Evolutionary conservation across 306 rosid genomes (phyloP).

Genomic region (Ammopiptanthus mongolicus): DNA sequence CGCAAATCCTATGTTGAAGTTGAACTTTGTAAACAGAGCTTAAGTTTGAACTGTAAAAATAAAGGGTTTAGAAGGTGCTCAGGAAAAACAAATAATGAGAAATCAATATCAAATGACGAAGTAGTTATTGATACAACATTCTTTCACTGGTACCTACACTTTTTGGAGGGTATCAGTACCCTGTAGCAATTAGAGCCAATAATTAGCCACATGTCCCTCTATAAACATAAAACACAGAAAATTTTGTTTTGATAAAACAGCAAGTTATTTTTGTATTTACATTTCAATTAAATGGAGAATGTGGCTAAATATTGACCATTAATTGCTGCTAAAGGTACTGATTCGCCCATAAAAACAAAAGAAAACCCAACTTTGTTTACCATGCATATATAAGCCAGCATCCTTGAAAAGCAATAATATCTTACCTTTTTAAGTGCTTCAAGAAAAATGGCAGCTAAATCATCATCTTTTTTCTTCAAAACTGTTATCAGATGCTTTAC

Average conservation of each 20-base stretch:
- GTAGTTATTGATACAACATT: neutral
- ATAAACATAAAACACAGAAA: neutral
- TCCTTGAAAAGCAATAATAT: neutral
- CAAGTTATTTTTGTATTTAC: neutral
- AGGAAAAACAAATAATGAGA: neutral
- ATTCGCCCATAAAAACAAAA: neutral
- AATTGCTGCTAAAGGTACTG: neutral
- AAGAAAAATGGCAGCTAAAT: conserved; percentile 56
- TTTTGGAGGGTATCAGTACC: neutral
- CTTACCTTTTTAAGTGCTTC: conserved; percentile 85
- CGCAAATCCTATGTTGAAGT: neutral
- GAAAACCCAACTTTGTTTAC: neutral
- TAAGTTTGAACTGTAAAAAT: neutral
- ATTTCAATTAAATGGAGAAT: neutral
- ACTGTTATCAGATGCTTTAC: conserved; percentile 67
- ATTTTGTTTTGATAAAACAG: neutral
- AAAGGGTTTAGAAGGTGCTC: neutral
- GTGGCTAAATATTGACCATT: neutral
- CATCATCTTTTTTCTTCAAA: conserved; percentile 59
- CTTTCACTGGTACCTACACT: neutral
- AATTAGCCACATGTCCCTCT: neutral
- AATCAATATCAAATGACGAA: neutral
- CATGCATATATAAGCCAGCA: conserved; percentile 2
- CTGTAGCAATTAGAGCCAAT: conserved; percentile 6
- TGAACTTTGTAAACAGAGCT: conserved; percentile 1